These are phyloP conservation scores for Populus trichocarpa DNA, from an alignment of 441 rosid genomes.

Conservation along the genomic window DNA sequence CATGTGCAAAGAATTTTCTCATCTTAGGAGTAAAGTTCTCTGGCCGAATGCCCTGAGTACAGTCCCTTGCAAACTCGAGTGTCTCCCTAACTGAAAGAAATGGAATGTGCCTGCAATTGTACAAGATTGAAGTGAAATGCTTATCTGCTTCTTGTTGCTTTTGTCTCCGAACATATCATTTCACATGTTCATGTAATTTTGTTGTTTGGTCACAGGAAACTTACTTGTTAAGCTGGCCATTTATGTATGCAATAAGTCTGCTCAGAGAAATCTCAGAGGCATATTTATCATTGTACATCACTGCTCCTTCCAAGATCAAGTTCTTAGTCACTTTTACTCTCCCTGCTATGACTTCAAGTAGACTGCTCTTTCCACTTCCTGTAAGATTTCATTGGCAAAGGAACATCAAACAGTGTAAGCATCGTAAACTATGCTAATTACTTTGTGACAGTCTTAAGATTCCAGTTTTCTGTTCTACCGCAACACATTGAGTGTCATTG, in stretches of 20 bases:
- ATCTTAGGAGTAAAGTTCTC: constrained; percentile 35
- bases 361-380: constrained; percentile 26
- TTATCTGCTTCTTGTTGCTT: background rate
- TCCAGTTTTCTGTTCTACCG: no score
- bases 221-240: constrained; percentile 28
- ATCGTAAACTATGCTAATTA: background rate
- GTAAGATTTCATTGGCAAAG: constrained; percentile 4
- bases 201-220: background rate
- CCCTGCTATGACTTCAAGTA: constrained; percentile 21
- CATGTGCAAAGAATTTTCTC: constrained; percentile 36
- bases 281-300: constrained; percentile 20
- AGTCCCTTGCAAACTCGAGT: constrained; percentile 36
- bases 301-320: constrained; percentile 20
- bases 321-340: constrained; percentile 6
- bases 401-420: background rate
- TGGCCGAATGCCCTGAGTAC: constrained; percentile 29
- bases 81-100: constrained; percentile 33
- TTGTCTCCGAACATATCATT: background rate
- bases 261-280: constrained; percentile 27
- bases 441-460: no score
- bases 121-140: background rate
- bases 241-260: constrained; percentile 25
- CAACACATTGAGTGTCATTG: no score
- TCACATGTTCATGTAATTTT: background rate
- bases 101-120: constrained; percentile 29